Evolutionary conservation across 331 rosid genomes (phyloP), one percentile per base, ranked within the genome.

Genomic region (Phaseolus coccineus): DNA sequence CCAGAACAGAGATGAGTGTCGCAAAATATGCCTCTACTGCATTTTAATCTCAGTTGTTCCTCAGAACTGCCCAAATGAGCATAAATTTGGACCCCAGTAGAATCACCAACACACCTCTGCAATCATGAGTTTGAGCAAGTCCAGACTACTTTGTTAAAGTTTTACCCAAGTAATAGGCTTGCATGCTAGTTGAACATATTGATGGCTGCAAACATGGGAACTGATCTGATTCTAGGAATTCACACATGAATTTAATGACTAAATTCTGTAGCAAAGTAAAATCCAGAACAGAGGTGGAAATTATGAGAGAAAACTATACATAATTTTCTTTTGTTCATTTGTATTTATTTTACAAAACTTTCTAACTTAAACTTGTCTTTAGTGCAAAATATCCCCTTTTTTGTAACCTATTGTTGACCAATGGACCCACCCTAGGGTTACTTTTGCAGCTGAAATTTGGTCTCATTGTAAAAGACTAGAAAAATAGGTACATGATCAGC

Each of bases 291-390:
- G 74, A 73, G 33, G 37, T 65, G 74, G 27, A 62, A 69, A 39
- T 72, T 16, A 22, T 68, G 79, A 72, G 93, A 91, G 0, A 94
- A 94, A 85, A 50, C 14, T 31, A 16, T 12, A 22, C 24, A 59
- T 8, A 15, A 57, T 16, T 19, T 19, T n/a, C 27, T 14, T 3
- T 77, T 30, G 39, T 35, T 35, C 5, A 25, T 77, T 30, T 44
- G 42, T 61, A 44, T 77, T 30, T 50, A 51, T 40, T 51, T 33
- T 31, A 14, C 9, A 0, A 1, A 42, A 27, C 31, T 83, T 57
- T 37, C 0, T 94, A 86, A 73, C 87, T 56, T 57, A 69, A 6
- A 37, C 8, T 37, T 47, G 71, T 44, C 96, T 37, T 79, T 40
- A 58, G 52, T 47, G 67, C 37, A 31, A 50, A 57, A 69, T 52